Conservation (phyloP, 2,329 filamentous ascomycete genomes). For the Polychaeton citri region DNA sequence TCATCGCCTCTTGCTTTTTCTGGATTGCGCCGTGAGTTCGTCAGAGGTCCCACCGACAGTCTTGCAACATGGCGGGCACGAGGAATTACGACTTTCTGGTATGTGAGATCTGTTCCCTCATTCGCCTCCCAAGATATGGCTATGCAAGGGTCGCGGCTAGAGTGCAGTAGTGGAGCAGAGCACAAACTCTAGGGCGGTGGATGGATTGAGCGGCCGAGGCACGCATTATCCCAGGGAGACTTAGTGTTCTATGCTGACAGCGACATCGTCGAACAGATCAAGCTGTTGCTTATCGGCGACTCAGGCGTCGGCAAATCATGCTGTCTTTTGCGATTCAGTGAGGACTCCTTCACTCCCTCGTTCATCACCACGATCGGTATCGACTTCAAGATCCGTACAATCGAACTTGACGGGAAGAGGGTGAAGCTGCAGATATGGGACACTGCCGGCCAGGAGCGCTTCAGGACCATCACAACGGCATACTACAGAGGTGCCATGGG, state of each 20-base stretch:
- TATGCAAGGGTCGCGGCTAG: background rate
- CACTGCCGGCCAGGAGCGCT: conserved; percentile 93
- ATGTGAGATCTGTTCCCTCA: conserved; percentile 24
- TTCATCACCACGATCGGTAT: conserved; percentile 99
- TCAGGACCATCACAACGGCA: conserved; percentile 95
- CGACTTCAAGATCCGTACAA: conserved; percentile 99
- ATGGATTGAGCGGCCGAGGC: too few relatives aligned
- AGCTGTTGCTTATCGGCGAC: conserved; percentile 90
- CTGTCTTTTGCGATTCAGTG: conserved; percentile 90
- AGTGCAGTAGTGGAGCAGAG: too few relatives aligned
- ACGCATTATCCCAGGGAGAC: too few relatives aligned
- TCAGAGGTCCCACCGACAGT: background rate
- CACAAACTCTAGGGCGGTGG: too few relatives aligned
- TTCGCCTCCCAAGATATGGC: background rate
- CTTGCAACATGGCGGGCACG: conserved; percentile 68
- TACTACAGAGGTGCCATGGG: conserved; percentile 99
- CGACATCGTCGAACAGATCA: conserved; percentile 51
- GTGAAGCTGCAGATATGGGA: conserved; percentile 99
- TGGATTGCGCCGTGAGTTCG: too few relatives aligned
- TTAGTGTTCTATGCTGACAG: too few relatives aligned
- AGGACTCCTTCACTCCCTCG: conserved; percentile 92
- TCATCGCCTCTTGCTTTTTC: too few relatives aligned
- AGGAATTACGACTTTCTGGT: conserved; percentile 99
- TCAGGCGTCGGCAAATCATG: conserved; percentile 95
- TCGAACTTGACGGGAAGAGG: conserved; percentile 95